phyloP scores from a whole-genome alignment of 352 stramenopile genomes.

The Phytopythium chamaehyphon region DNA sequence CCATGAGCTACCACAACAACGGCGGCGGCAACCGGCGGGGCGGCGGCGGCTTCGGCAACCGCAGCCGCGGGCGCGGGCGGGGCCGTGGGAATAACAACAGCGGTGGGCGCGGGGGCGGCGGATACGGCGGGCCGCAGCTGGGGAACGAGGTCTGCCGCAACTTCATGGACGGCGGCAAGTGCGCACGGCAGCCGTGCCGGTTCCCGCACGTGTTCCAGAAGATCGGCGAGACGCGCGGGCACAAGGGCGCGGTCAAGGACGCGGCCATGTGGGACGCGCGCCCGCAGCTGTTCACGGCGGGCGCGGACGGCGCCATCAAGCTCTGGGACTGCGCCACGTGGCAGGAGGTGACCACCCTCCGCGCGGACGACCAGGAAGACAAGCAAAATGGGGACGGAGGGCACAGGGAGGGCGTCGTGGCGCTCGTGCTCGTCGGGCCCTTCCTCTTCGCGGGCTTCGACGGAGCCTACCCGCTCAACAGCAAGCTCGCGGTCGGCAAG shows the following conservation, averaged over 20 bases:
- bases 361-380: conserved; percentile 29
- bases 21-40: conserved; percentile 15
- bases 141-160: conserved; percentile 68
- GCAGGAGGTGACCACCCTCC: conserved; percentile 78
- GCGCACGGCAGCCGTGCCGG: conserved; percentile 62
- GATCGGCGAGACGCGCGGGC: conserved; percentile 73
- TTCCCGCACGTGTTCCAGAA: conserved; percentile 83
- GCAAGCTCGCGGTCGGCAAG: conserved; percentile 61
- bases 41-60: conserved; percentile 52
- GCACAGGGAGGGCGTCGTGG: conserved; percentile 50
- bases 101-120: conserved; percentile 16
- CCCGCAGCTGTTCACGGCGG: conserved; percentile 79
- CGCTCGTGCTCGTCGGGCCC: conserved; percentile 65
- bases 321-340: conserved; percentile 81
- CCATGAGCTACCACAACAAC: conserved; percentile 69
- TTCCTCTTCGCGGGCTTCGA: conserved; percentile 85
- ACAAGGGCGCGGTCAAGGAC: conserved; percentile 72
- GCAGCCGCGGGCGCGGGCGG: conserved; percentile 45
- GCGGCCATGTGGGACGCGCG: conserved; percentile 65
- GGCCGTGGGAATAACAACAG: no score
- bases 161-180: conserved; percentile 66
- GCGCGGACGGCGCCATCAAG: conserved; percentile 67
- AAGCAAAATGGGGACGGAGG: conserved; percentile 8
- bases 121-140: conserved; percentile 20
- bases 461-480: conserved; percentile 49